Evolutionary conservation across 148 eudicot species (phyloP), one percentile per base, ranked within the genome.

Genomic region (Rhododendron molle): DNA sequence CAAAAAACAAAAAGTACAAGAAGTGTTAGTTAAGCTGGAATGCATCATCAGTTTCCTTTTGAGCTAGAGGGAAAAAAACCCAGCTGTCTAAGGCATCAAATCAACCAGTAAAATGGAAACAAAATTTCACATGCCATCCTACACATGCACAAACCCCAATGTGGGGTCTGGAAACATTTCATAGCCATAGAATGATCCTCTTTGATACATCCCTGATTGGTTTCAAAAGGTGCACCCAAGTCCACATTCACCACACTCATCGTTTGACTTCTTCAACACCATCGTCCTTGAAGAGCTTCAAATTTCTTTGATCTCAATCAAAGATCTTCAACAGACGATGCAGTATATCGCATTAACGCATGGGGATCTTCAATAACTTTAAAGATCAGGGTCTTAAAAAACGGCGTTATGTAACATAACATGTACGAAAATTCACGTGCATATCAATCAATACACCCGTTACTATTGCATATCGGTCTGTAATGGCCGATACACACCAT

Each of bases 41-140:
- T 30, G 13, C 36, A 30, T 71, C 5, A 71, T 71, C 76, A 32
- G 8, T 32, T 71, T 71, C 20, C 76, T 30, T 30, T 30, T 71
- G 40, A 71, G 38, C 20, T 32, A 71, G 38, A 30, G 73, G 12
- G 73, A 65, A n/a, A 26, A 23, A 67, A 67, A 26, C 32, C 28
- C 30, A 65, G 2, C n/a, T 65, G 71, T 65, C 85, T 46, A 83
- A 46, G 44, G 14, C 32, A 43, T 67, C 2, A 36, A 21, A 81
- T 20, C 81, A 81, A 83, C 56, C 60, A 78, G 32, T 20, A 34
- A 78, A 77, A 28, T 54, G 50, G 23, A 44, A 85, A 80, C 50
- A 62, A 78, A 84, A 65, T 44, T 28, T 47, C 47, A 11, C 67
- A 34, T 16, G 11, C 46, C 26, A 34, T 32, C 36, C 18, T 12